Evolutionary conservation across 208 protist genomes (phyloP).

Genomic region (Strigomonas galati): DNA sequence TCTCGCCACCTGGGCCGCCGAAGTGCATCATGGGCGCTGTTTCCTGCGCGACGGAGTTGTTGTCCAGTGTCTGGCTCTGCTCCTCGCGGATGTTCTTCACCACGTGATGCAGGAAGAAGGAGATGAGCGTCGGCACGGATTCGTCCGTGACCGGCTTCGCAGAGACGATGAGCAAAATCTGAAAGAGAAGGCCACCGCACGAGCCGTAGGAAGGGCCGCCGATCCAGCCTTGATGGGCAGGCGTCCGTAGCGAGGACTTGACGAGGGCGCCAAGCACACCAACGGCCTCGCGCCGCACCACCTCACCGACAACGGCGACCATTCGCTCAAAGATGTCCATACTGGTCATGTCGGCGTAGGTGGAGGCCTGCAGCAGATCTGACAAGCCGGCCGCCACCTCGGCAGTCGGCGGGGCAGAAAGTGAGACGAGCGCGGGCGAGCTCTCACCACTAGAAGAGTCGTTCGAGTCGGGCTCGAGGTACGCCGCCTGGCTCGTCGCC

Average conservation of each 20-base stretch:
- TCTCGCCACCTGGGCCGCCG: neutral
- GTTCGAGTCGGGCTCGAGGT: neutral
- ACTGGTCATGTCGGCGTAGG: neutral
- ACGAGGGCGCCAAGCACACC: conserved; percentile 54
- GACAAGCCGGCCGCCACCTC: neutral
- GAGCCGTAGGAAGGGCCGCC: conserved; percentile 62
- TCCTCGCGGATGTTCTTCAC: conserved; percentile 14
- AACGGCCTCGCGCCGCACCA: conserved; percentile 39
- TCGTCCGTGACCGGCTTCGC: conserved; percentile 40
- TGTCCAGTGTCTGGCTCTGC: neutral
- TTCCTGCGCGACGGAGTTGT: neutral
- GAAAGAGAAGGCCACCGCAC: conserved; percentile 78
- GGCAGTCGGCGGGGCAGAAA: neutral
- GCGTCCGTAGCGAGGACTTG: conserved; percentile 46
- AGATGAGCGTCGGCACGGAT: conserved; percentile 43
- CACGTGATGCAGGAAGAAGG: conserved; percentile 68
- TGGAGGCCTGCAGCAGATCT: neutral
- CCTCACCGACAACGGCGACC: conserved; percentile 24
- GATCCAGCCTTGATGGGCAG: conserved; percentile 45
- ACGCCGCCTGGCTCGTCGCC: neutral
- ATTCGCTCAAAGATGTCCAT: conserved; percentile 10
- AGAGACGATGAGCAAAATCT: conserved; percentile 64
- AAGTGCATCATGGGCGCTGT: neutral
- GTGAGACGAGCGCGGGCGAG: neutral
- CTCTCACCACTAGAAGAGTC: neutral